Base-by-base conservation (phyloP, 2,329 filamentous ascomycete genomes). In the Parastagonospora nodorum region DNA sequence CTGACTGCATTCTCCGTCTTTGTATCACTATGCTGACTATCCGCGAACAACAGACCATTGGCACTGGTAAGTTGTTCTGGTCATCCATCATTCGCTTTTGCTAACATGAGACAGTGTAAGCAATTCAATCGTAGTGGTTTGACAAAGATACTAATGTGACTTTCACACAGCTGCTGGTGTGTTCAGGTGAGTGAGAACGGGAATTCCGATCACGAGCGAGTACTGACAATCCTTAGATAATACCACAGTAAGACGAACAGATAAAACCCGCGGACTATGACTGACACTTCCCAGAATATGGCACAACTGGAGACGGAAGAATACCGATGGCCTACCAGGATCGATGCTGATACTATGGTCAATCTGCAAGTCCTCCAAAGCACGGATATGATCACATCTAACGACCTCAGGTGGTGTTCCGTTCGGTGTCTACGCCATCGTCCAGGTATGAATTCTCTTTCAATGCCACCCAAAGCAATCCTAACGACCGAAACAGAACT, bases 341-440 rank as follows among this genome's bases (percentile, higher is more conserved):
- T 60, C 71, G 15, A 87, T 87, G 84, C 81, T 87, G 75, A 82
- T 87, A 54, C 68, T 87, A 1, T 88, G 84, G 84, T 83, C 81
- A n/a, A 63, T 78, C 29, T 84, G 83, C 79, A 66, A 57, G 41
- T 41, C 32, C 10, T n/a, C 8, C 4, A 9, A 14, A 12, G 7
- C 15, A 11, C 12, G 10, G 9, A 11, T 10, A 12, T 27, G 14
- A 5, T 30, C 24, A 11, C 53, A 14, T 24, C 57, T 64, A 36
- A 60, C 50, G 48, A 38, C 19, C 5, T 12, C 44, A 71, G 70
- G 68, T 14, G 68, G 66, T 16, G 75, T 81, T 27, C 80, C 80
- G 2, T 81, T 82, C 62, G 80, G 80, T 14, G 76, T 78, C 15
- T 82, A 82, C 63, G 73, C 79, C 14, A 77, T 82, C 42, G 71